phyloP scores from a whole-genome alignment of 768 basidiomycete species.

The Mycena metata region DNA sequence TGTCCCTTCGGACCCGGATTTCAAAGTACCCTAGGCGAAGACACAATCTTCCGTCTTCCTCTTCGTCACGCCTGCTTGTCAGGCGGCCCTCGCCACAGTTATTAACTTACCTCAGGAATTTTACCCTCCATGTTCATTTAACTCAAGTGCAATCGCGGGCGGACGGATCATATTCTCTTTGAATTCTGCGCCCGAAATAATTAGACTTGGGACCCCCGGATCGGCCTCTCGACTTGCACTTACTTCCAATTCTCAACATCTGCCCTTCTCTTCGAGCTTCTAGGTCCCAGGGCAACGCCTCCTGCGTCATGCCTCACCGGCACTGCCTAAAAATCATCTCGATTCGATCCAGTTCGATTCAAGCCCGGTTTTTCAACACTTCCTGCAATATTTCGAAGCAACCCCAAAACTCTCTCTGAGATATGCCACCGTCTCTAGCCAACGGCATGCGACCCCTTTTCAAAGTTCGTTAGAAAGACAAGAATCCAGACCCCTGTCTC shows the following conservation, averaged over 20 bases:
- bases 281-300: not conserved
- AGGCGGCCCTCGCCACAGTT: not conserved
- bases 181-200: not conserved
- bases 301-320: not conserved
- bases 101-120: no score
- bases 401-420: no score
- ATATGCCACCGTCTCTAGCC: no score
- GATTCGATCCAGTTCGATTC: no score
- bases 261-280: not conserved
- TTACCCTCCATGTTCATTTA: not conserved
- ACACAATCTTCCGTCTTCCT: not conserved
- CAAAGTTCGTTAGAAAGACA: no score
- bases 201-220: not conserved
- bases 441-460: no score
- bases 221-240: not conserved
- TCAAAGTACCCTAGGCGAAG: not conserved
- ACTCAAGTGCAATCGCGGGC: not conserved
- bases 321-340: no score
- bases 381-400: no score
- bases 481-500: no score
- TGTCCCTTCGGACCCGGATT: not conserved
- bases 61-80: not conserved
- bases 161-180: not conserved
- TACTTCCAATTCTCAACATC: not conserved
- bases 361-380: no score